Evolutionary conservation across 2,329 filamentous ascomycete species (phyloP), one percentile per base, ranked within the genome.

Genomic region (Sporothrix pseudoabietina): DNA sequence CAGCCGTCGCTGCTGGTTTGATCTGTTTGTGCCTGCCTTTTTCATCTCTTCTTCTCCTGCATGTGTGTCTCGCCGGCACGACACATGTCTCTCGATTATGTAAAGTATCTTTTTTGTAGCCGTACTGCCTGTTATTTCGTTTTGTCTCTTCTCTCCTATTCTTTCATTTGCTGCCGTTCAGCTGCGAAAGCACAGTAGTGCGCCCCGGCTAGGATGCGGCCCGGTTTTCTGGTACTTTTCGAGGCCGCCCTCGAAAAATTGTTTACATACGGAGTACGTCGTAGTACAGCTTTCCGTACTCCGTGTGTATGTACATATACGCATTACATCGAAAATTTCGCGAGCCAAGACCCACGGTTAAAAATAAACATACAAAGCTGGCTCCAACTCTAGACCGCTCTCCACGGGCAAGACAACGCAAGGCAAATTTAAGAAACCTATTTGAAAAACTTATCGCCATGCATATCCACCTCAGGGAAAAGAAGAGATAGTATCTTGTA

Each of bases 211-310:
- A 66, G 61, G 61, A 30, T 44, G 61, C 61, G 22, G 61, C 39
- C 61, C 61, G 39, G 22, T 44, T 66, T 66, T 66, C 35, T 65
- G n/a, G 61, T 44, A 66, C 39, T 47, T 66, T 66, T 47, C 39
- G 26, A 47, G 26, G 61, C 47, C 39, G 61, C 12, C 30, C n/a
- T 41, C 6, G 4, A n/a, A 19, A 59, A n/a, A 16, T 16, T 49
- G 55, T 59, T 19, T 44, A 12, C 44, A 47, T 14, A 47, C n/a
- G n/a, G n/a, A n/a, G n/a, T n/a, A n/a, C n/a, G n/a, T n/a, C n/a
- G n/a, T n/a, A n/a, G n/a, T n/a, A n/a, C n/a, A n/a, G n/a, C 26
- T 26, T 26, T 26, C 26, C 26, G 26, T 26, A 26, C 26, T 26
- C 26, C 26, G 26, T 26, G 9, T 19, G 14, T 19, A 49, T 49